Conservation (phyloP, 2,329 filamentous ascomycete genomes). For the Chrysoporthe puriensis region DNA sequence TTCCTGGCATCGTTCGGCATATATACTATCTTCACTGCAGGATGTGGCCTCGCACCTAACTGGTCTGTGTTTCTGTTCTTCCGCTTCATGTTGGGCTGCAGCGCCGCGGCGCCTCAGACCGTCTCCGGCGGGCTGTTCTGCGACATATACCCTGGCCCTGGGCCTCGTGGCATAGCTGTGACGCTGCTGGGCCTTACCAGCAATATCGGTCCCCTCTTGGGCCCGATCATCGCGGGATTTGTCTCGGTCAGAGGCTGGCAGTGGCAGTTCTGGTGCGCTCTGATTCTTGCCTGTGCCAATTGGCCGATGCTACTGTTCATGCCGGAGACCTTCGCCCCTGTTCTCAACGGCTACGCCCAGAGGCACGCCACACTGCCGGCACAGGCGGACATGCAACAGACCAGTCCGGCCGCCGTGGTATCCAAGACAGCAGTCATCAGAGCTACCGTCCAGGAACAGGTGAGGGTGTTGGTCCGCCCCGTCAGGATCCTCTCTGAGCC, state of each 20-base stretch:
- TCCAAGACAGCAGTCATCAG: slow-evolving; percentile 39
- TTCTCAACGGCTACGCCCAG: neutral
- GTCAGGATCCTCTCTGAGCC: slow-evolving; percentile 70
- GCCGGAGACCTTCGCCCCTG: slow-evolving; percentile 40
- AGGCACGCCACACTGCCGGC: too few relatives aligned
- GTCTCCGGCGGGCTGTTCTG: slow-evolving; percentile 32
- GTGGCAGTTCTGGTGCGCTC: slow-evolving; percentile 71
- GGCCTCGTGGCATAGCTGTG: slow-evolving; percentile 30
- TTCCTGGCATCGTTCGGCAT: slow-evolving; percentile 53
- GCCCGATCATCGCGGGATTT: slow-evolving; percentile 68
- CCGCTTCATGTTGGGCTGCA: slow-evolving; percentile 29
- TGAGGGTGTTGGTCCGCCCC: slow-evolving; percentile 69
- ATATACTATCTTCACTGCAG: slow-evolving; percentile 28
- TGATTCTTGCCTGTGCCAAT: slow-evolving; percentile 68
- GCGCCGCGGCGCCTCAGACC: slow-evolving; percentile 32
- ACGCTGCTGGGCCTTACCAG: slow-evolving; percentile 44
- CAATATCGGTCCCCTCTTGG: slow-evolving; percentile 63
- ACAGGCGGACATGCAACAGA: too few relatives aligned
- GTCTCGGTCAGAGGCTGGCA: slow-evolving; percentile 62
- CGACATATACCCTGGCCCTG: slow-evolving; percentile 31
- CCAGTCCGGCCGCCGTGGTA: too few relatives aligned
- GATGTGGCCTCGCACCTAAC: slow-evolving; percentile 20
- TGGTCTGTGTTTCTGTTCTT: slow-evolving; percentile 31
- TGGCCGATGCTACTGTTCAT: slow-evolving; percentile 63
- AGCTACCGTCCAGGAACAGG: neutral